phyloP scores from a whole-genome alignment of 805 yeast species.

The Wickerhamomyces sydowiorum region DNA sequence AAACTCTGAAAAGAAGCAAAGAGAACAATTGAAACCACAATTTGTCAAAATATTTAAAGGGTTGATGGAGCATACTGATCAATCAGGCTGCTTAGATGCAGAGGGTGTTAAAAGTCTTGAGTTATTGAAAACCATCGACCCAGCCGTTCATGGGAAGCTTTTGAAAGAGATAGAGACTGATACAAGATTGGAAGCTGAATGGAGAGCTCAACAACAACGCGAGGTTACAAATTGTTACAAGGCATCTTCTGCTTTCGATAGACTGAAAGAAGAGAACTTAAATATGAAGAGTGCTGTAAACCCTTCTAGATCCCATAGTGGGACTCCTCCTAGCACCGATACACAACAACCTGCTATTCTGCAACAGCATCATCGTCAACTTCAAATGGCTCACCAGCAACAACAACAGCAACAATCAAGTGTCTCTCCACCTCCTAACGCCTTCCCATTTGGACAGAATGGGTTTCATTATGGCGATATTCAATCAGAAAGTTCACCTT shows the following conservation, averaged over 20 bases:
- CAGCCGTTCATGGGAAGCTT: slow-evolving; percentile 11
- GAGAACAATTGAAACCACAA: slow-evolving; percentile 11
- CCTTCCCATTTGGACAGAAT: not conserved
- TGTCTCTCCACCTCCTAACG: not conserved
- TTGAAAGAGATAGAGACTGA: slow-evolving; percentile 26
- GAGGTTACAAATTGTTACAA: slow-evolving; percentile 27
- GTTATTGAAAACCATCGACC: slow-evolving; percentile 13
- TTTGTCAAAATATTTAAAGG: slow-evolving; percentile 11
- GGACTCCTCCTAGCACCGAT: not conserved
- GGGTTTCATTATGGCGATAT: slow-evolving; percentile 3
- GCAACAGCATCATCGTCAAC: not conserved
- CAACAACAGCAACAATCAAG: slow-evolving; percentile 8
- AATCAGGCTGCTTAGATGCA: slow-evolving; percentile 15
- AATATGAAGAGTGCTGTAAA: slow-evolving; percentile 5
- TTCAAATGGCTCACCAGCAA: slow-evolving; percentile 4
- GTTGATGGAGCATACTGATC: slow-evolving; percentile 14
- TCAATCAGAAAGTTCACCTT: slow-evolving; percentile 8
- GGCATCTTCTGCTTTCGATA: slow-evolving; percentile 16
- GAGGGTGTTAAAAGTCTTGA: slow-evolving; percentile 18
- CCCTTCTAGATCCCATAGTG: not conserved
- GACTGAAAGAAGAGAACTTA: slow-evolving; percentile 9
- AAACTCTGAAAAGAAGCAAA: slow-evolving; percentile 14
- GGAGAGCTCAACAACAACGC: slow-evolving; percentile 33
- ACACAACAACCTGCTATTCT: not conserved
- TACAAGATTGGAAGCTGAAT: slow-evolving; percentile 29